Evolutionary conservation across 805 yeast species (phyloP).

Genomic region (Candida quercuum): DNA sequence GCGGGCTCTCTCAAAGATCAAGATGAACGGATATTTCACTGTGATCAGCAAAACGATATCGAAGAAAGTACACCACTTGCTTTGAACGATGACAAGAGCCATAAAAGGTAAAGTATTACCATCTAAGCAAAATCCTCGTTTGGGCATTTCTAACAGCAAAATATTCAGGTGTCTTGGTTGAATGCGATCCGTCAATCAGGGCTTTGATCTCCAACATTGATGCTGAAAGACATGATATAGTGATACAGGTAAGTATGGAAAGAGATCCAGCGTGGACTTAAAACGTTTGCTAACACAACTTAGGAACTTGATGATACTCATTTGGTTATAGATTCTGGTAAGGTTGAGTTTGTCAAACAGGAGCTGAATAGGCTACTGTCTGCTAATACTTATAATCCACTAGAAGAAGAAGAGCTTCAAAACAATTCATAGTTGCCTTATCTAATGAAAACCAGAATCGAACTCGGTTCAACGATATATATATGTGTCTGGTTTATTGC

Average conservation of each 20-base stretch:
- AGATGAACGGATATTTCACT: no score
- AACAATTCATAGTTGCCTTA: background rate
- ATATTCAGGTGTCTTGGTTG: slow-evolving; percentile 36
- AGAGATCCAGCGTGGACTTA: no score
- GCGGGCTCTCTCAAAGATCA: no score
- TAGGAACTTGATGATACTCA: slow-evolving; percentile 90
- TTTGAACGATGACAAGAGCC: slow-evolving; percentile 43
- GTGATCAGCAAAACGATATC: no score
- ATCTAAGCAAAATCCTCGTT: background rate
- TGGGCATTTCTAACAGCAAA: slow-evolving; percentile 8
- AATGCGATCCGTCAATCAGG: slow-evolving; percentile 87
- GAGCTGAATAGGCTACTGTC: slow-evolving; percentile 75
- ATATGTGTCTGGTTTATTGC: no score
- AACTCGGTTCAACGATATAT: no score
- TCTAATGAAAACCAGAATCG: no score
- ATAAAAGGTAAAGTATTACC: slow-evolving; percentile 36
- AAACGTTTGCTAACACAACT: slow-evolving; percentile 28
- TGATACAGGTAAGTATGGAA: slow-evolving; percentile 42
- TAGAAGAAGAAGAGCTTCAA: slow-evolving; percentile 58
- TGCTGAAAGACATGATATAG: slow-evolving; percentile 66
- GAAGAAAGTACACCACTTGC: background rate
- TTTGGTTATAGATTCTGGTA: slow-evolving; percentile 70
- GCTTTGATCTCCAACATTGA: slow-evolving; percentile 85
- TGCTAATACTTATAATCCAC: slow-evolving; percentile 79
- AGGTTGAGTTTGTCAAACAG: slow-evolving; percentile 67